phyloP scores from a whole-genome alignment of 768 basidiomycete genomes.

The Kwoniella shandongensis region DNA sequence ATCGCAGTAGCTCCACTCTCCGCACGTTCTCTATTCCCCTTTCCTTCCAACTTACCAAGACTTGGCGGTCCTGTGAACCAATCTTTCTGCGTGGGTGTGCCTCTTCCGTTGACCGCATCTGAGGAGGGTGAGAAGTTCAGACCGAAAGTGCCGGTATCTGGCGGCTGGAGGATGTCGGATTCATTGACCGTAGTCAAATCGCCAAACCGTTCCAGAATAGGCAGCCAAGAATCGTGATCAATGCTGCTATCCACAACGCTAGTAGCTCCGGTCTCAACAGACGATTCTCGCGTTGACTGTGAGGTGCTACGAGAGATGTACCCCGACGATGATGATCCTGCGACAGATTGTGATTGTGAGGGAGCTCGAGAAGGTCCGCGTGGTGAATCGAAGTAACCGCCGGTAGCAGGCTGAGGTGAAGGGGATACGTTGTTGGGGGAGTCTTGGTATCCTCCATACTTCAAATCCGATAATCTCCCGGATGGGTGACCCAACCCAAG shows the following conservation, averaged over 20 bases:
- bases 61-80: slow-evolving; percentile 17
- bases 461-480: background rate
- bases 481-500: slow-evolving; percentile 1
- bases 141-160: background rate
- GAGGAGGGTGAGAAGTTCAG: background rate
- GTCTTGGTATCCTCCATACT: background rate
- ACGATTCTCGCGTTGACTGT: slow-evolving; percentile 11
- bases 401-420: slow-evolving; percentile 7
- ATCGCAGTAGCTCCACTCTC: slow-evolving; percentile 17
- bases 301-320: slow-evolving; percentile 9
- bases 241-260: background rate
- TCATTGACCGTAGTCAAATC: slow-evolving; percentile 15
- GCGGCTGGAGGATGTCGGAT: background rate
- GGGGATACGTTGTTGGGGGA: background rate
- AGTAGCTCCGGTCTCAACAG: slow-evolving; percentile 5
- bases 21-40: slow-evolving; percentile 10
- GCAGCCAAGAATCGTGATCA: slow-evolving; percentile 17
- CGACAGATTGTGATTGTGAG: slow-evolving; percentile 4
- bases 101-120: slow-evolving; percentile 19
- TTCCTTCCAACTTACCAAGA: slow-evolving; percentile 11
- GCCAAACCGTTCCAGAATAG: slow-evolving; percentile 16
- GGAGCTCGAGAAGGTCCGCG: slow-evolving; percentile 10
- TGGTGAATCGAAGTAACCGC: background rate
- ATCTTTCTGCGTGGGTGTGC: slow-evolving; percentile 27
- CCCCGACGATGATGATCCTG: background rate